Base-by-base conservation (phyloP, 116 monocot genomes). In the Zostera marina region DNA sequence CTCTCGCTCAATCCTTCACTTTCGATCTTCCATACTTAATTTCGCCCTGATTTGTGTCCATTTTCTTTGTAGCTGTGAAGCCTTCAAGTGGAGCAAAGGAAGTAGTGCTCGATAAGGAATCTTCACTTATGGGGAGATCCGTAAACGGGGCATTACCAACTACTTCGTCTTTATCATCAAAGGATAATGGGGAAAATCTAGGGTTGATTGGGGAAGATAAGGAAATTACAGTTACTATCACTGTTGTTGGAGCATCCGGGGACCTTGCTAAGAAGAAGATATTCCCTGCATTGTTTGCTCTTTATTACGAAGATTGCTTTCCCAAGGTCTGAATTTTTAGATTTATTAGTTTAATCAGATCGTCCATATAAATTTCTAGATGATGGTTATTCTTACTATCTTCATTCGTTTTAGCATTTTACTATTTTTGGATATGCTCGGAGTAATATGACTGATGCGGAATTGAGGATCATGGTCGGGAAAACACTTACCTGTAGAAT, bases 201-300 rank as follows among this genome's bases (percentile, higher is more conserved):
- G 42, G 66, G 8, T 22, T 52, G 46, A 19, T 16, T 56, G 54
- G 40, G 7, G 70, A 40, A 51, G 60, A 65, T 60, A 49, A 42
- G 39, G 84, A 75, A 23, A 59, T 67, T 9, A 80, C 91, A 11
- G 79, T 92, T 67, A 92, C 77, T 41, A 82, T 92, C 58, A 86
- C 80, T 51, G 83, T 92, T 24, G 82, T 92, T 69, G 91, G 86
- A 45, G 83, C 91, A 42, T 85, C 85, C 41, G 91, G 91, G 20
- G 91, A 91, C 62, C 86, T 91, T 53, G 91, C 91, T 10, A 91
- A 77, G 67, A 91, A 86, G 67, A 92, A 92, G 60, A 92, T 92
- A 64, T 92, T 92, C 60, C 91, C 91, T 64, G 91, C 91, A 11
- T 60, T 92, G 4, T 92, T 92, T 66, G 91, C 91, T 11, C 86